These are phyloP conservation scores for Fusarium sp. DNA, from an alignment of 2,329 filamentous ascomycete genomes.

Conservation along the genomic window DNA sequence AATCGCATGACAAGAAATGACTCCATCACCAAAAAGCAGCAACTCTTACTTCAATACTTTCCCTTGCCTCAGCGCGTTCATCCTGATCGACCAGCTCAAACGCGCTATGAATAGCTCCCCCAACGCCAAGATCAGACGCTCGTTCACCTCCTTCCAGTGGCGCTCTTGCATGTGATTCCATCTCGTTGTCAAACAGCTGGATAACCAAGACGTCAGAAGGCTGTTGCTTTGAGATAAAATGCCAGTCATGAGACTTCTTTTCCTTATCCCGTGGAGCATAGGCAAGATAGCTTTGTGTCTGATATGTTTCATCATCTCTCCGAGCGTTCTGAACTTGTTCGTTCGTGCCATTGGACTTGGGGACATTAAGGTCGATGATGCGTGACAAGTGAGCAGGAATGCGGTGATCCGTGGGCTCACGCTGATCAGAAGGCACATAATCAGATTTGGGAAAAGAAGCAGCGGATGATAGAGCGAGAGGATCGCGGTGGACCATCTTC, in stretches of 20 bases:
- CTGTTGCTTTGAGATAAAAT: conserved; percentile 5
- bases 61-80: background rate
- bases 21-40: conserved; percentile 6
- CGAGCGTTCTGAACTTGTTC: background rate
- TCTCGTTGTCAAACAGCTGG: conserved; percentile 13
- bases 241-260: conserved; percentile 1
- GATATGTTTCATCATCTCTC: background rate
- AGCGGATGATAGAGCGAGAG: conserved; percentile 8
- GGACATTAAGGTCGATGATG: background rate
- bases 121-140: conserved; percentile 6
- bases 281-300: conserved; percentile 6
- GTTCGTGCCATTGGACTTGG: background rate
- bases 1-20: too few species aligned
- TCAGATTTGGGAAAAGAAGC: conserved; percentile 10
- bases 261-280: conserved; percentile 1
- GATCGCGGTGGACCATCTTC: conserved; percentile 11
- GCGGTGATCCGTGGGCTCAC: background rate
- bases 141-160: background rate
- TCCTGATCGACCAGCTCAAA: conserved; percentile 11
- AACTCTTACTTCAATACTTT: conserved; percentile 14
- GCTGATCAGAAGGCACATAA: conserved; percentile 6
- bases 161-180: conserved; percentile 3
- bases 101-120: conserved; percentile 14
- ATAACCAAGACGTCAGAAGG: conserved; percentile 11
- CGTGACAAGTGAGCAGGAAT: conserved; percentile 1